Conservation (phyloP, 2,329 filamentous ascomycete genomes). For the Arthrobotrys musiformis region DNA sequence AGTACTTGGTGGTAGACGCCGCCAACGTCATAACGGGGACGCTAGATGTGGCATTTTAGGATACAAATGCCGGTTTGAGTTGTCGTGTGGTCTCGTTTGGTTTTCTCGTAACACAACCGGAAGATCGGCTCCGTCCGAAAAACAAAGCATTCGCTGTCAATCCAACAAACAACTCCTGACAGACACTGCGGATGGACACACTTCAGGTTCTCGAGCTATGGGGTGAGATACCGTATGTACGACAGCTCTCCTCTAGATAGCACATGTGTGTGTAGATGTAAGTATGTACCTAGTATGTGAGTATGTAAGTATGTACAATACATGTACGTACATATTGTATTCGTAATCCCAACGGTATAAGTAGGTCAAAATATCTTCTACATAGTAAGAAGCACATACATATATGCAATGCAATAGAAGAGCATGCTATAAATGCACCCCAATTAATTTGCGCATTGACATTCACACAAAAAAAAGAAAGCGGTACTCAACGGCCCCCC, state of each 20-base stretch:
- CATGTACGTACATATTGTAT: neutral
- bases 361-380: neutral
- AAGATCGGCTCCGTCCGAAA: conserved; percentile 48
- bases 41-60: conserved; percentile 45
- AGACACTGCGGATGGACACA: neutral
- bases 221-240: neutral
- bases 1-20: conserved; percentile 19
- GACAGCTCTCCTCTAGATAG: too few species aligned
- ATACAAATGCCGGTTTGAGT: conserved; percentile 35
- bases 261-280: too few species aligned
- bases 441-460: conserved; percentile 50
- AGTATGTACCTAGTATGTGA: too few species aligned
- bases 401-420: neutral
- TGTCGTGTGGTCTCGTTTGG: conserved; percentile 31
- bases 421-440: neutral
- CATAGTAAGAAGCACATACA: too few species aligned
- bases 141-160: conserved; percentile 17
- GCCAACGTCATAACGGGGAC: conserved; percentile 45
- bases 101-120: conserved; percentile 44
- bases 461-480: neutral
- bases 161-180: conserved; percentile 16
- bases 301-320: too few species aligned
- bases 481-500: conserved; percentile 14
- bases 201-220: neutral
- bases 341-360: conserved; percentile 14